Evolutionary conservation across 1,139 yeast species (phyloP), one percentile per base, ranked within the genome.

Genomic region (Candida neerlandica): DNA sequence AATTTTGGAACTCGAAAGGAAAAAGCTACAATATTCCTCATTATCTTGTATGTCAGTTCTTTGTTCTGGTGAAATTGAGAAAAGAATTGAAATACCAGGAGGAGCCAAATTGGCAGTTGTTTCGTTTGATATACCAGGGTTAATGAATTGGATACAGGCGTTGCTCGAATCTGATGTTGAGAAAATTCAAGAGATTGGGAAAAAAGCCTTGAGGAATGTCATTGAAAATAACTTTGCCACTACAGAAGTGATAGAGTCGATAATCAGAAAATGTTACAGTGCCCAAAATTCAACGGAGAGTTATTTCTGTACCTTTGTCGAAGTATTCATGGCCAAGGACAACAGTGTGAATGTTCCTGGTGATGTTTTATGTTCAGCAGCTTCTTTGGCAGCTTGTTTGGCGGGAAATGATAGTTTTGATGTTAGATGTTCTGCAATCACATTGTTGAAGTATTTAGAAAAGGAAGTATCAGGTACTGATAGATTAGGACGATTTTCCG

Each of bases 31-130:
- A 57, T 71, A 78, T 33, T 79, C 96, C 0, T 80, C 96, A 0
- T 73, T 90, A 46, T 86, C 90, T 54, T 84, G 96, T 43, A 89
- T 95, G 96, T 89, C 96, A 0, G 77, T 86, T 0, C 70, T 94
- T 27, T 86, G 96, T 56, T 80, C 85, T 2, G 87, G 89, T 21
- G 78, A 83, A 5, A 80, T 86, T 10, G 75, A 78, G 18, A 82
- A 82, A 49, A 69, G 74, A 1, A 71, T 82, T 35, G 73, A 71
- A 23, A 74, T 77, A 15, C 72, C 78, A 10, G 77, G 76, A 16
- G 66, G 66, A 21, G 60, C 69, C 5, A 79, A 77, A 0, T 67
- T 80, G 0, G 41, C 15, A 5, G 41, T 37, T 19, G 71, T 86
- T 60, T 82, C 92, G 0, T 89, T 91, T 66, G 94, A 89, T 57